phyloP scores from a whole-genome alignment of 305 asterid genomes.

The Fraxinus latifolia region DNA sequence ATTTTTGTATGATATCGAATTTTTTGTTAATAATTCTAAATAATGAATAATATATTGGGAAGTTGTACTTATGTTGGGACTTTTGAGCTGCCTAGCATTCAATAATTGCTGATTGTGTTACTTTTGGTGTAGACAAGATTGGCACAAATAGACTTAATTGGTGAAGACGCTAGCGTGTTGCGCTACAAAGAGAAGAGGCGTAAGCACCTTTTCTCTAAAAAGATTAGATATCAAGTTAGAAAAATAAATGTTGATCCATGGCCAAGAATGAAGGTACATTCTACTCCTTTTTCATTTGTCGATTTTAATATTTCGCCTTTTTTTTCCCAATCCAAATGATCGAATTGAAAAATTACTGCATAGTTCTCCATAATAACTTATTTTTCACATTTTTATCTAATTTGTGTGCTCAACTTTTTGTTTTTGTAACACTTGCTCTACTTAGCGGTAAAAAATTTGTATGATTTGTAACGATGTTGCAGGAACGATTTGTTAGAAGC shows the following conservation, averaged over 20 bases:
- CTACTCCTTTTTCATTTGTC: too few relatives aligned
- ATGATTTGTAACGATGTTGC: slow-evolving; percentile 22
- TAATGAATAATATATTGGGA: too few relatives aligned
- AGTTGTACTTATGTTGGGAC: too few relatives aligned
- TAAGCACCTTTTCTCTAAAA: slow-evolving; percentile 63
- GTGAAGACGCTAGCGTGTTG: slow-evolving; percentile 59
- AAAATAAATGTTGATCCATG: slow-evolving; percentile 84
- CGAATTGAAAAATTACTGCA: too few relatives aligned
- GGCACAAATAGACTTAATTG: slow-evolving; percentile 67
- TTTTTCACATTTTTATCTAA: too few relatives aligned
- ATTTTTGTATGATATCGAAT: neutral
- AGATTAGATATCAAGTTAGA: slow-evolving; percentile 69
- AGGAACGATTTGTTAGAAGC: slow-evolving; percentile 79
- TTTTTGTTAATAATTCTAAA: too few relatives aligned
- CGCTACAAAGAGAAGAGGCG: slow-evolving; percentile 76
- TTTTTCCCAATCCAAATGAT: too few relatives aligned
- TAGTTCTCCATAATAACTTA: too few relatives aligned
- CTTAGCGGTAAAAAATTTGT: too few relatives aligned
- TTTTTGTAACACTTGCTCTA: too few relatives aligned
- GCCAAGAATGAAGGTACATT: slow-evolving; percentile 73
- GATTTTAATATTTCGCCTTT: neutral
- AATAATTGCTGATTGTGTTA: neutral
- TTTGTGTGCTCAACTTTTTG: too few relatives aligned
- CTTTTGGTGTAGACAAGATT: slow-evolving; percentile 55
- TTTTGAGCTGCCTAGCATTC: too few relatives aligned